Percentiles rank a stretch among this genome's conserved stretches.
Evolutionary conservation across 176 grass and related monocot genomes (phyloP).

Genomic region (Zea mays): DNA sequence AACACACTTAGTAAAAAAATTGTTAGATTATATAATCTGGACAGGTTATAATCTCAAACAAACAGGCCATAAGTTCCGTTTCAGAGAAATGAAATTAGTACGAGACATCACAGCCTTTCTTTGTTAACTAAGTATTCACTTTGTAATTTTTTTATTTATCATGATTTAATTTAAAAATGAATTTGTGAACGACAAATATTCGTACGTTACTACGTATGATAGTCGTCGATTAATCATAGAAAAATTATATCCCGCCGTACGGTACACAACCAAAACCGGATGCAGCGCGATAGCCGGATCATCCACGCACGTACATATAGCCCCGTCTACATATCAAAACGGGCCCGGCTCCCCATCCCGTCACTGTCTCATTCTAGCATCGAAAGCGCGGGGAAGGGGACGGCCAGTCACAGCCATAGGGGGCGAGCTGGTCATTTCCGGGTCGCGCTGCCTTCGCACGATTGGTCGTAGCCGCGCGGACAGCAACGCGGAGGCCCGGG

Average conservation of each 20-base stretch:
- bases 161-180: too few species aligned
- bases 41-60: too few species aligned
- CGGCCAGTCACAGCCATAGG: background rate
- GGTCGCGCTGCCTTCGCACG: accelerated
- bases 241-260: background rate
- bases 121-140: background rate
- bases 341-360: background rate
- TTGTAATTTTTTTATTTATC: too few species aligned
- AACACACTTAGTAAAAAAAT: too few species aligned
- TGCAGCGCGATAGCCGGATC: constrained; percentile 1
- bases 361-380: background rate
- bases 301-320: constrained; percentile 38
- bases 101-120: background rate
- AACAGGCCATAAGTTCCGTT: background rate
- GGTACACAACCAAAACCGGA: constrained; percentile 2
- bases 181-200: too few species aligned
- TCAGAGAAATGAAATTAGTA: background rate
- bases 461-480: background rate
- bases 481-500: background rate
- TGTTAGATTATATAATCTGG: too few species aligned
- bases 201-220: too few species aligned
- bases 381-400: background rate
- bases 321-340: constrained; percentile 19
- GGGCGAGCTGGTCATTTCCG: background rate
- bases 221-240: background rate